Conservation (phyloP, 139 green algal genomes). For the Eudorina sp. region DNA sequence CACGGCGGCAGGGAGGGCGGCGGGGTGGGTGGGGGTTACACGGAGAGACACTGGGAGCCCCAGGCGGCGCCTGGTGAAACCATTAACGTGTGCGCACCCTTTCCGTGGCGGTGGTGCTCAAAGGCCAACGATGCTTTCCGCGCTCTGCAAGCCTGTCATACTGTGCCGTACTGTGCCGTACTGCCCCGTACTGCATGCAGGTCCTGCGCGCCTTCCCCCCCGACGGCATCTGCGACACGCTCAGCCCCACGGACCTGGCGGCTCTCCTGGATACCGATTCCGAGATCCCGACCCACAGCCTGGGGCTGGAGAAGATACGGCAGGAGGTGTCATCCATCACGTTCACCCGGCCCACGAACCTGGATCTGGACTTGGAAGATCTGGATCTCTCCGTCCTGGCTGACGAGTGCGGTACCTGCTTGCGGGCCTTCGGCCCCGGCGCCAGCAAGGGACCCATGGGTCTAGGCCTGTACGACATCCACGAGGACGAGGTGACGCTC, state of each 20-base stretch:
- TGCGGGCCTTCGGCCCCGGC: background rate
- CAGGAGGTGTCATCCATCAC: background rate
- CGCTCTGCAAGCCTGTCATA: no score
- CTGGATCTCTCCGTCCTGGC: slow-evolving; percentile 10
- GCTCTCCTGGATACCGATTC: background rate
- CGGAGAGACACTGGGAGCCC: no score
- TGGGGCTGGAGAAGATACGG: slow-evolving; percentile 1
- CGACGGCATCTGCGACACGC: slow-evolving; percentile 18
- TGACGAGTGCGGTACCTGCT: background rate
- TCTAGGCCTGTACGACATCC: background rate
- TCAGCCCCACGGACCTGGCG: background rate
- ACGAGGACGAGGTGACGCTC: background rate
- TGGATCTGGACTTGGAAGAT: background rate
- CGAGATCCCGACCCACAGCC: background rate
- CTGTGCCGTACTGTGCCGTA: no score
- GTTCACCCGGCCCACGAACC: background rate
- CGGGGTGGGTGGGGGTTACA: no score
- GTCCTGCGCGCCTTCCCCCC: slow-evolving; percentile 25
- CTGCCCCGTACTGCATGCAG: no score
- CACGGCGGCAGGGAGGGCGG: no score
- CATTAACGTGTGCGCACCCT: no score
- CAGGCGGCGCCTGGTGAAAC: no score
- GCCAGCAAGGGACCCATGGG: background rate
- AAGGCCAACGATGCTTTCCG: no score
- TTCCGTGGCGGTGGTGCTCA: no score